Conservation (phyloP, 345 rosid genomes). For the Trapa bicornis region DNA sequence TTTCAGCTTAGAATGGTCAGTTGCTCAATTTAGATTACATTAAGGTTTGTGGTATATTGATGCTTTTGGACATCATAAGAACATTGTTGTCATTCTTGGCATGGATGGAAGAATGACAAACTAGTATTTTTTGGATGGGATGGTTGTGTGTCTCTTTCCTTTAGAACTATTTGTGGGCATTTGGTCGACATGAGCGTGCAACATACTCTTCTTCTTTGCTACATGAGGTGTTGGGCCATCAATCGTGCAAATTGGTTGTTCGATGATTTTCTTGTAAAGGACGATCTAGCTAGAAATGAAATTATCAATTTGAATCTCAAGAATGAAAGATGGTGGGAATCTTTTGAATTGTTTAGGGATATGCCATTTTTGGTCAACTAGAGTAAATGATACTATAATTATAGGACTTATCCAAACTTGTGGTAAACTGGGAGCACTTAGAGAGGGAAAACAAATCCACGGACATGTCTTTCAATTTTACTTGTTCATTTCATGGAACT, state of each 20-base stretch:
- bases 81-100: slow-evolving; percentile 36
- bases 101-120: slow-evolving; percentile 26
- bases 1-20: slow-evolving; percentile 58
- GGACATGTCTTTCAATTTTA: slow-evolving; percentile 51
- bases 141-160: no score
- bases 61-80: slow-evolving; percentile 43
- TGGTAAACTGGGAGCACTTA: slow-evolving; percentile 38
- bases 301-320: no score
- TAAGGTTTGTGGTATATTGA: slow-evolving; percentile 35
- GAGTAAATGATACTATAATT: slow-evolving; percentile 21
- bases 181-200: slow-evolving; percentile 26
- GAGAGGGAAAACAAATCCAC: no score
- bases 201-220: slow-evolving; percentile 46
- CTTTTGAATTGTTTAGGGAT: slow-evolving; percentile 36
- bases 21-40: slow-evolving; percentile 37
- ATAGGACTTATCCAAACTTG: slow-evolving; percentile 53
- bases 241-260: no score
- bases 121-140: no score
- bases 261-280: no score
- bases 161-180: no score
- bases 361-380: slow-evolving; percentile 38
- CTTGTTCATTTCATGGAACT: slow-evolving; percentile 55
- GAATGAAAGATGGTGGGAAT: slow-evolving; percentile 29
- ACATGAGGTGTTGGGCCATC: no score
- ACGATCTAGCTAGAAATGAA: no score